Percentiles rank a stretch among this genome's conserved stretches.
Evolutionary conservation across 768 basidiomycete species (phyloP).

Genomic region (Boletus eberwhitei): DNA sequence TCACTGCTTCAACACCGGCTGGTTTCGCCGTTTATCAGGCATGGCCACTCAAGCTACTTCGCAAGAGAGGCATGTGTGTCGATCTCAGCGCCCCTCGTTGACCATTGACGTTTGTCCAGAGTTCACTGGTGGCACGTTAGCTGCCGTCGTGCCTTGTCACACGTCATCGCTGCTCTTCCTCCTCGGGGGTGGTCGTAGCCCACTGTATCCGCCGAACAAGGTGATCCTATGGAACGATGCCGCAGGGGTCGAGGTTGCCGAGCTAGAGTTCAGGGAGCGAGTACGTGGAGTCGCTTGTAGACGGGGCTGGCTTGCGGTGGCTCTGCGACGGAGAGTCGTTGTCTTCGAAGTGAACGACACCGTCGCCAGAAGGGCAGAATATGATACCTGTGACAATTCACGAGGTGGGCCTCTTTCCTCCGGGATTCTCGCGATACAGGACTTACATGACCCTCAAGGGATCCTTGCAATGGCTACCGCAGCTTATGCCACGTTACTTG

Average conservation of each 20-base stretch:
- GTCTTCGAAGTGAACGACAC: slow-evolving; percentile 68
- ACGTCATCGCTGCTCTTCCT: slow-evolving; percentile 81
- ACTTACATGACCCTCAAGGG: slow-evolving; percentile 42
- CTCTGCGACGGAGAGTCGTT: slow-evolving; percentile 73
- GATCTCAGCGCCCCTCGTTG: neutral
- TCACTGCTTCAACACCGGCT: slow-evolving; percentile 73
- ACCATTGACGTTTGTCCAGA: slow-evolving; percentile 43
- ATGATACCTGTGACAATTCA: slow-evolving; percentile 86
- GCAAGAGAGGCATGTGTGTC: slow-evolving; percentile 68
- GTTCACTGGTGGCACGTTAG: slow-evolving; percentile 72
- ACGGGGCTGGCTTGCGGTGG: slow-evolving; percentile 81
- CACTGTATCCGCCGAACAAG: slow-evolving; percentile 89
- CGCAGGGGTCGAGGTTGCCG: slow-evolving; percentile 72
- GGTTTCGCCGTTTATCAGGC: slow-evolving; percentile 83
- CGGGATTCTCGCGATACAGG: neutral
- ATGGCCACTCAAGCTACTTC: slow-evolving; percentile 71
- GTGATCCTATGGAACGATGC: slow-evolving; percentile 88
- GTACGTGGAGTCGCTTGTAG: slow-evolving; percentile 79
- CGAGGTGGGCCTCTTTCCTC: slow-evolving; percentile 49
- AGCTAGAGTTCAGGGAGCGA: slow-evolving; percentile 84
- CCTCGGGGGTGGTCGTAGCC: slow-evolving; percentile 83
- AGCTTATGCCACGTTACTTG: slow-evolving; percentile 75
- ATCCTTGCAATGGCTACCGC: slow-evolving; percentile 78
- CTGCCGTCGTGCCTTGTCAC: slow-evolving; percentile 75
- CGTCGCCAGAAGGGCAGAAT: slow-evolving; percentile 66